Evolutionary conservation across 257 asterid species (phyloP), one percentile per base, ranked within the genome.

Genomic region (Plantago ovata): DNA sequence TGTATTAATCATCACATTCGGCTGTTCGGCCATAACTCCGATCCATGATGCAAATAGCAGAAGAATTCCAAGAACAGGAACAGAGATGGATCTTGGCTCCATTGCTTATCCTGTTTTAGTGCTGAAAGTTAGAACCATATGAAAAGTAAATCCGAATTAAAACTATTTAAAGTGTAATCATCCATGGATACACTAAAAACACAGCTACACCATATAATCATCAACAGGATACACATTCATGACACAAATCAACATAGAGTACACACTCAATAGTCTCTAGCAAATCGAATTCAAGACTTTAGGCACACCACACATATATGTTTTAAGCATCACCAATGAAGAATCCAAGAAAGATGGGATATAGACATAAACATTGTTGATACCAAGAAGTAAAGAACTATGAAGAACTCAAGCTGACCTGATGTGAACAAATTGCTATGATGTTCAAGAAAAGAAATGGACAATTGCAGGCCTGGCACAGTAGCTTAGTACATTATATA

Each of bases 21-120:
- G 38, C 36, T 28, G 49, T 1, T 18, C 10, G 42, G 52, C 49
- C 20, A 11, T 32, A 32, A 57, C 28, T 62, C 59, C 33, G 18
- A 43, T 58, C 23, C 53, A 7, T 8, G 46, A 33, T 20, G 62
- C 16, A 23, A 40, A n/a, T 9, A 75, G 67, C 28, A 72, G 56
- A n/a, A 66, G 4, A 15, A 62, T 19, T 11, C 54, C 73, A 16
- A 69, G 13, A 33, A 47, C 7, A 12, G 66, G 38, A 48, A 59
- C 41, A 13, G 48, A 36, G 19, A 14, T 49, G 50, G 53, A 20
- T 13, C 42, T 53, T 8, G 62, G 47, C 60, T 28, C 7, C 36
- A 49, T 49, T 48, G 19, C 36, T 21, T 21, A 21, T 13, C 36
- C 55, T 16, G 51, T 49, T 18, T 10, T 6, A 47, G 55, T 8